Base-by-base conservation (phyloP, 768 basidiomycete genomes). In the Pleurotus pulmonarius region DNA sequence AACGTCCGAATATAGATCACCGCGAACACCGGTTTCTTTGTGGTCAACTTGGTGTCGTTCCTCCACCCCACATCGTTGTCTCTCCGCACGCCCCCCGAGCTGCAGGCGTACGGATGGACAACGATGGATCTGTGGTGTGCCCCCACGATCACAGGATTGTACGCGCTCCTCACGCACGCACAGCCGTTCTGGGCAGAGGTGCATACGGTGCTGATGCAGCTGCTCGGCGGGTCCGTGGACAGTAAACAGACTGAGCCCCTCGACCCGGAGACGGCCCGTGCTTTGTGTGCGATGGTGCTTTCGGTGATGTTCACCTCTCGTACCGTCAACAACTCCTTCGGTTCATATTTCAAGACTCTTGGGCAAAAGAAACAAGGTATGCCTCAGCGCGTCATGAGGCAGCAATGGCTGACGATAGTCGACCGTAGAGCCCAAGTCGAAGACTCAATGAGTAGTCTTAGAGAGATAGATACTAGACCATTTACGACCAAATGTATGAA, bases 101-200 rank as follows among this genome's bases (percentile, higher is more conserved):
- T 97, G 6, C 77, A 77, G 53, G 80, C 90, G 0, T 88, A 87
- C 56, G 94, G 94, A 11, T 96, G 94, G 94, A 88, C 85, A 43
- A 83, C 85, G 20, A 80, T 83, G 0, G 94, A 96, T 66, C 68
- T 94, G 26, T 96, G 94, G 93, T 83, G 83, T 69, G 92, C 94
- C 7, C 86, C 92, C 5, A 71, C 86, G 61, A 73, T 86, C 62
- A 92, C 92, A 9, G 88, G 77, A 1, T 66, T 94, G 8, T 94
- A 91, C 65, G 86, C 93, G 53, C 80, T 86, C 56, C 78, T 94
- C 51, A 94, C 92, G 7, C 91, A 94, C 60, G 86, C 90, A 2
- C 92, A 95, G 66, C 89, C 92, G 0, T 88, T 89, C 69, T 94
- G 86, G 87, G 82, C 79, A 1, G 82, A 87, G 25, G 54, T 78